Evolutionary conservation across 169 alveolate species (phyloP).

Genomic region (Cryptosporidium andersoni): DNA sequence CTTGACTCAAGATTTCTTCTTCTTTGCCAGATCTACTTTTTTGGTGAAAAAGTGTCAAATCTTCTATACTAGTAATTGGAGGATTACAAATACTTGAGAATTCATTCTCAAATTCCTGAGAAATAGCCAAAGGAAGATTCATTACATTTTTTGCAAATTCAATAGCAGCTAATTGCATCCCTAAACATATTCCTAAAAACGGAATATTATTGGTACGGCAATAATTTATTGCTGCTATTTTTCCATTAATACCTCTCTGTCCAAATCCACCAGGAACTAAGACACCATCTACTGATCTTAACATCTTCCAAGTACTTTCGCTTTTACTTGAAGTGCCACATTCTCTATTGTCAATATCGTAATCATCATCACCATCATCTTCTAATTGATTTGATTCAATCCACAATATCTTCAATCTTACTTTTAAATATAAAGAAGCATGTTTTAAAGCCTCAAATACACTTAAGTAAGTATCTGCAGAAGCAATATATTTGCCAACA

Average conservation of each 20-base stretch:
- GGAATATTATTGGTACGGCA: constrained; percentile 89
- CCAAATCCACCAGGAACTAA: constrained; percentile 97
- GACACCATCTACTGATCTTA: constrained; percentile 86
- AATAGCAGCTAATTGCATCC: constrained; percentile 92
- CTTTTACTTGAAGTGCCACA: constrained; percentile 50
- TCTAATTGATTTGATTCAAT: constrained; percentile 80
- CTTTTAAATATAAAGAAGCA: constrained; percentile 87
- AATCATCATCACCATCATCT: constrained; percentile 51
- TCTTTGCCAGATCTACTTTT: constrained; percentile 18
- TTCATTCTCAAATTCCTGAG: constrained; percentile 80
- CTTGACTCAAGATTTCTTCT: constrained; percentile 48
- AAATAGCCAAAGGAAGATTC: constrained; percentile 78
- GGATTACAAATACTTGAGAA: constrained; percentile 7
- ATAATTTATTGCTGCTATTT: constrained; percentile 84
- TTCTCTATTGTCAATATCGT: constrained; percentile 23
- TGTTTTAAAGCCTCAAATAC: constrained; percentile 91
- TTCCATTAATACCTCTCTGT: constrained; percentile 91
- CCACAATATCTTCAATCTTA: constrained; percentile 77
- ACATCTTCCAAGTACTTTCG: constrained; percentile 77
- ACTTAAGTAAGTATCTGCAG: constrained; percentile 91
- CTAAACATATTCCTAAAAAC: constrained; percentile 92
- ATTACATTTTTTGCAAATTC: constrained; percentile 80
- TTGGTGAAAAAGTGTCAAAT: constrained; percentile 14
- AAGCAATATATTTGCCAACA: constrained; percentile 92
- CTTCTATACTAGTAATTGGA: constrained; percentile 60